Evolutionary conservation across 1,284 basidiomycete genomes (phyloP).

Genomic region (Nidula niveotomentosa): DNA sequence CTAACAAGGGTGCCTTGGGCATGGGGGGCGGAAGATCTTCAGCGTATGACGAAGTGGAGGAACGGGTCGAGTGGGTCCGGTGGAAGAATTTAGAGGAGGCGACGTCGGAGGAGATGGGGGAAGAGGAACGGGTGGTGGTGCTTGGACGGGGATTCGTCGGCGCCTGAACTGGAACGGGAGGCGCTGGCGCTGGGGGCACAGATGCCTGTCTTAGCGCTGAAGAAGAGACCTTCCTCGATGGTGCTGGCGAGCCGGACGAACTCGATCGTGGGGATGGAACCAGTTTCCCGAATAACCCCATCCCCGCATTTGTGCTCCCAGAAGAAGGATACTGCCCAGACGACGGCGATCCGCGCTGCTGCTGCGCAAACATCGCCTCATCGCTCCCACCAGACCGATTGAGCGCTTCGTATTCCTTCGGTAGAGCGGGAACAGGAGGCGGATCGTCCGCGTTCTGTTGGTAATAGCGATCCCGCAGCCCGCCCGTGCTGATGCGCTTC

Average conservation of each 20-base stretch:
- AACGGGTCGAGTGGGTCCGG: constrained; percentile 44
- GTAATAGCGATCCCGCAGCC: constrained; percentile 56
- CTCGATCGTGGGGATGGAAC: no score
- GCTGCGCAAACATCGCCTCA: no score
- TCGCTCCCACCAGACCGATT: constrained; percentile 9
- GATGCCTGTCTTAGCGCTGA: constrained; percentile 3
- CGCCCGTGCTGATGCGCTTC: constrained; percentile 67
- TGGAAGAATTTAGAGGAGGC: constrained; percentile 52
- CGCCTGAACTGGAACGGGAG: constrained; percentile 7
- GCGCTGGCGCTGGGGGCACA: constrained; percentile 9
- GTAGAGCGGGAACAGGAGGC: constrained; percentile 65
- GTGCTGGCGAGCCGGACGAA: neutral
- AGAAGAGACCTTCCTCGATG: neutral
- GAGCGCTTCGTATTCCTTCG: constrained; percentile 30
- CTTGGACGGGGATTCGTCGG: constrained; percentile 26
- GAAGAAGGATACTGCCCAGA: no score
- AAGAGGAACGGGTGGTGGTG: constrained; percentile 43
- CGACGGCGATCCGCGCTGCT: no score
- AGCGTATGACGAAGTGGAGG: constrained; percentile 58
- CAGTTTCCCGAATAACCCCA: no score
- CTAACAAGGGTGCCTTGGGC: constrained; percentile 22
- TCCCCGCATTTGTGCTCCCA: no score
- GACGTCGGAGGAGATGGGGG: constrained; percentile 57
- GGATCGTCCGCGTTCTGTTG: constrained; percentile 19
- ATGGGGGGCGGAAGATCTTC: constrained; percentile 38